Base-by-base conservation (phyloP, 2,329 filamentous ascomycete genomes). In the Exophiala lecanii-corni region DNA sequence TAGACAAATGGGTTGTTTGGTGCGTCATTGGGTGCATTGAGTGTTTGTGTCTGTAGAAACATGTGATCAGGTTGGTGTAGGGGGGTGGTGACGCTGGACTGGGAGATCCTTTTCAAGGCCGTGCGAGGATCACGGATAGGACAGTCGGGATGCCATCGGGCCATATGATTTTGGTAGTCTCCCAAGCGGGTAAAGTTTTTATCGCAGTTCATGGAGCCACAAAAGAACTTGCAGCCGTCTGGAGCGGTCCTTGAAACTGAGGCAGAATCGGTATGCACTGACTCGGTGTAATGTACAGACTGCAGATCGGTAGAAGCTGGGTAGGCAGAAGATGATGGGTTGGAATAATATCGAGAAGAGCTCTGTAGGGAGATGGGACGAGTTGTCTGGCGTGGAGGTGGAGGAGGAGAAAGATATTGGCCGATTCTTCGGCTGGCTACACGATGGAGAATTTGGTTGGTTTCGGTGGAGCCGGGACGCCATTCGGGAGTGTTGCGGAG, bases 111-210 rank as follows among this genome's bases (percentile, higher is more conserved):
- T 1, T 17, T 36, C 13, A 48, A 33, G 12, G 25, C 33, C 5
- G 19, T 28, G 5, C 18, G 12, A 13, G 43, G 46, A n/a, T 52
- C 28, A 19, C 39, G 30, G n/a, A 30, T 9, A 10, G 18, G 32
- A 16, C 36, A 47, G 13, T 47, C 43, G 9, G 39, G n/a, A n/a
- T n/a, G n/a, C n/a, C n/a, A n/a, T n/a, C n/a, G n/a, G n/a, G n/a
- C n/a, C 36, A 53, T 23, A 37, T 53, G 50, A 15, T 47, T 50
- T 17, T 41, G 31, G 15, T 38, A 43, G 25, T 50, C 37, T 9
- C 50, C 50, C 34, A 39, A 39, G 6, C 45, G 42, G 3, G 17
- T 9, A 33, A 39, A 51, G 15, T 20, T 17, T 34, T 36, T 47
- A n/a, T 28, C 43, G 37, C 49, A 52, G 13, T 50, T 50, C 19